A percentile compares a stretch with the other conserved stretches of the same genome.
phyloP scores from a whole-genome alignment of 352 stramenopile species.

The Globisporangium viniferum region DNA sequence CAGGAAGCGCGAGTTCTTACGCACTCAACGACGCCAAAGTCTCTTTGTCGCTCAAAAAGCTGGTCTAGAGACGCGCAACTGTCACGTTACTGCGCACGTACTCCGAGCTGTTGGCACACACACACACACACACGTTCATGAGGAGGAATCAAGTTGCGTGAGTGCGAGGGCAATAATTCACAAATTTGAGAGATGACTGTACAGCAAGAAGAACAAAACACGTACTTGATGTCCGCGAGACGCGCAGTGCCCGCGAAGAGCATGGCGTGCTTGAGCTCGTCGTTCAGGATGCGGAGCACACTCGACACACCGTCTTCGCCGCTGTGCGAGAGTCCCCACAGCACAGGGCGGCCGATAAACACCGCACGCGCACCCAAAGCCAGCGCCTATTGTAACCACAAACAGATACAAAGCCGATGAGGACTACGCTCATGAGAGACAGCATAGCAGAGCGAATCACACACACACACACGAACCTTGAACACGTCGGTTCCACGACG shows the following conservation, averaged over 20 bases:
- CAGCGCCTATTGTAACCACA: slow-evolving; percentile 57
- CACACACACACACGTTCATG: neutral
- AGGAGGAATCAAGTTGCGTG: neutral
- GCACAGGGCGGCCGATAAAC: slow-evolving; percentile 92
- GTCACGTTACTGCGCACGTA: slow-evolving; percentile 30
- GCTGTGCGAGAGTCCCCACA: slow-evolving; percentile 92
- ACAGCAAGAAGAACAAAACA: slow-evolving; percentile 5
- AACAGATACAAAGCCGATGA: neutral
- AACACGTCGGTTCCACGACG: slow-evolving; percentile 94
- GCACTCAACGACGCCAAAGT: neutral
- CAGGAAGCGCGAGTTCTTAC: neutral
- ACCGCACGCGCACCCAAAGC: slow-evolving; percentile 93
- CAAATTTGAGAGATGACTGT: neutral
- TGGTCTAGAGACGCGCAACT: slow-evolving; percentile 10
- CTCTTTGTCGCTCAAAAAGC: too few species aligned
- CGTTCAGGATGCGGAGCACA: slow-evolving; percentile 89
- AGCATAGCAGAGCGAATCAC: neutral
- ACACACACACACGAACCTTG: slow-evolving; percentile 55
- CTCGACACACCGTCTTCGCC: slow-evolving; percentile 85
- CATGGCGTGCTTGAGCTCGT: slow-evolving; percentile 93
- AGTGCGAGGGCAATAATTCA: neutral
- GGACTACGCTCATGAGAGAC: neutral
- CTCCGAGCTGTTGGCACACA: slow-evolving; percentile 19
- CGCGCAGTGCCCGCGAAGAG: slow-evolving; percentile 65
- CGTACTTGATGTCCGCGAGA: slow-evolving; percentile 74